phyloP scores from a whole-genome alignment of 1,284 basidiomycete genomes.

The Apiotrichum mycotoxinovorans region DNA sequence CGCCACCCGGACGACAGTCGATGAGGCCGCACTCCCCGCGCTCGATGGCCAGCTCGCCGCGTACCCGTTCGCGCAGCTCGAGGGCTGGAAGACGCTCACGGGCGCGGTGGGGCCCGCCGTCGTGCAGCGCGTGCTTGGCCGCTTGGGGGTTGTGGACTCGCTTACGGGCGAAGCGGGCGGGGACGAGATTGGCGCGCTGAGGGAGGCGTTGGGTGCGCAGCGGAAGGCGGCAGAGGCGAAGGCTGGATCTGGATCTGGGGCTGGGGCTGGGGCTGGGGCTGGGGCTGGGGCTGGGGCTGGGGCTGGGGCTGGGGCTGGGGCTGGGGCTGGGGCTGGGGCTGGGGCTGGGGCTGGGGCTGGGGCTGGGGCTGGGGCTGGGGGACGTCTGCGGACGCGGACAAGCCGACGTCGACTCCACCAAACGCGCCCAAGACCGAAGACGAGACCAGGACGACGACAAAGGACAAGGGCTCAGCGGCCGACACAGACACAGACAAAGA shows the following conservation, averaged over 20 bases:
- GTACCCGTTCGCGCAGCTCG: slow-evolving; percentile 45
- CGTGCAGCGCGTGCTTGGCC: slow-evolving; percentile 34
- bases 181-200: slow-evolving; percentile 21
- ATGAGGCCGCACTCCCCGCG: slow-evolving; percentile 45
- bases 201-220: background rate
- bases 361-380: too few species aligned
- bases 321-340: too few species aligned
- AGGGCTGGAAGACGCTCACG: slow-evolving; percentile 41
- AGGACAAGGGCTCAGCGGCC: too few species aligned
- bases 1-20: slow-evolving; percentile 9
- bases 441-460: too few species aligned
- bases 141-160: slow-evolving; percentile 29
- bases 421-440: too few species aligned
- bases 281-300: too few species aligned
- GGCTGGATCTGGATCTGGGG: background rate
- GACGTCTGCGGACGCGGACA: too few species aligned
- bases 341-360: too few species aligned
- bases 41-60: slow-evolving; percentile 49
- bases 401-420: too few species aligned
- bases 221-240: background rate
- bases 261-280: too few species aligned
- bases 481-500: too few species aligned
- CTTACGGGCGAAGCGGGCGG: slow-evolving; percentile 35
- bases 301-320: too few species aligned
- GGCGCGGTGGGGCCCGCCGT: slow-evolving; percentile 29